A percentile compares a stretch with the other conserved stretches of the same genome.
Evolutionary conservation across 1,139 yeast species (phyloP).

Genomic region (Yamadazyma oceani): DNA sequence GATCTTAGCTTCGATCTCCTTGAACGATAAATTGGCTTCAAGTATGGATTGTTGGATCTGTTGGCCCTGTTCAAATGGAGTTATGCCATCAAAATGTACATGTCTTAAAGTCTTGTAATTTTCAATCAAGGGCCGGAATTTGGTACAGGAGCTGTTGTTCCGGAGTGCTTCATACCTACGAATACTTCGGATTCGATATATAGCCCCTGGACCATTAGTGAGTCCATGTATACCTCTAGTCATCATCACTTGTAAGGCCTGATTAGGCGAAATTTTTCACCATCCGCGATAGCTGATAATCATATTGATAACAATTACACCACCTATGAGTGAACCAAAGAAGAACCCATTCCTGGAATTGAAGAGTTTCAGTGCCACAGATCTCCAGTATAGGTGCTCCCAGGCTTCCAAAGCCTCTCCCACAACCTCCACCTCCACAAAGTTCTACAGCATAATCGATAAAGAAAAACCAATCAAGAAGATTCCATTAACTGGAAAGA

Average conservation of each 20-base stretch:
- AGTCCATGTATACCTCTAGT: too few species aligned
- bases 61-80: conserved; percentile 60
- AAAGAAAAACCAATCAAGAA: conserved; percentile 7
- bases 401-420: conserved; percentile 16
- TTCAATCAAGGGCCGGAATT: conserved; percentile 33
- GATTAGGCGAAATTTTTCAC: too few species aligned
- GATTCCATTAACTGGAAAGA: conserved; percentile 7
- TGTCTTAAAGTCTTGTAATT: conserved; percentile 52
- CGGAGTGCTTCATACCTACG: too few species aligned
- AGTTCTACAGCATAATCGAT: conserved; percentile 16
- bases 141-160: conserved; percentile 13
- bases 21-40: conserved; percentile 61
- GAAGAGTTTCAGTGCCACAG: conserved; percentile 5
- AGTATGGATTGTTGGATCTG: conserved; percentile 62
- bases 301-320: background rate
- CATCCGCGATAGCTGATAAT: too few species aligned
- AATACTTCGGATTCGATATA: too few species aligned
- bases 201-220: too few species aligned
- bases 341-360: conserved; percentile 3
- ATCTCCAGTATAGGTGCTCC: conserved; percentile 11
- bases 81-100: conserved; percentile 57
- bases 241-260: too few species aligned
- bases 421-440: conserved; percentile 18
- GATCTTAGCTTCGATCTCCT: conserved; percentile 52
- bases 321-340: conserved; percentile 1